Conservation (phyloP, 805 yeast species). For the Wickerhamomyces sydowiorum region DNA sequence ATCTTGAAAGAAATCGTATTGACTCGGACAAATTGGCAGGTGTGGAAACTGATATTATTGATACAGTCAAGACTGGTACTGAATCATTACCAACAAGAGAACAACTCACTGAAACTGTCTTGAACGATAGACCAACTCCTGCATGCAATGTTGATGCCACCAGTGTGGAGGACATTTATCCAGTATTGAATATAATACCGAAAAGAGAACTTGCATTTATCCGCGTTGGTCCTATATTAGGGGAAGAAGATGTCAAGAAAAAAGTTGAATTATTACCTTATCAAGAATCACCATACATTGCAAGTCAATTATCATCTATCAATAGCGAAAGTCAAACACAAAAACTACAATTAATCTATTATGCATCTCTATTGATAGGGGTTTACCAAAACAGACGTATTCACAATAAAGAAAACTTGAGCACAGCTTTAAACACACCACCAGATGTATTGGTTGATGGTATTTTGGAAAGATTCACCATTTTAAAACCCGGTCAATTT, state of each 20-base stretch:
- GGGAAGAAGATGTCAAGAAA: constrained; percentile 44
- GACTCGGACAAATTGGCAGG: constrained; percentile 77
- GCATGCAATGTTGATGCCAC: constrained; percentile 72
- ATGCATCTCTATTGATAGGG: constrained; percentile 75
- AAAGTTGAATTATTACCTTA: constrained; percentile 60
- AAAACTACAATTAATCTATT: constrained; percentile 68
- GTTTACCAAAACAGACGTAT: constrained; percentile 69
- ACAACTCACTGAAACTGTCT: constrained; percentile 50
- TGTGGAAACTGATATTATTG: constrained; percentile 76
- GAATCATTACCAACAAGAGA: constrained; percentile 66
- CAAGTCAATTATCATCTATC: constrained; percentile 34
- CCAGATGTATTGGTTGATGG: constrained; percentile 71
- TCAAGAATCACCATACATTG: constrained; percentile 48
- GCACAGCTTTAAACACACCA: constrained; percentile 61
- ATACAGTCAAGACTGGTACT: constrained; percentile 67
- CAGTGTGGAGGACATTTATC: constrained; percentile 76
- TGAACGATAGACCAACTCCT: constrained; percentile 81
- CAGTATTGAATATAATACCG: constrained; percentile 66
- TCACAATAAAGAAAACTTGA: constrained; percentile 50
- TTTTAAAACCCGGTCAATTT: constrained; percentile 52
- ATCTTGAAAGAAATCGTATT: constrained; percentile 74
- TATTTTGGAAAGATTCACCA: constrained; percentile 65
- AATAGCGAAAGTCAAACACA: constrained; percentile 42
- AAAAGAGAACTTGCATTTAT: constrained; percentile 55
- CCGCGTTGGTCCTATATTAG: constrained; percentile 55